phyloP scores from a whole-genome alignment of 2,329 filamentous ascomycete genomes.

The Aureobasidium pullulans region DNA sequence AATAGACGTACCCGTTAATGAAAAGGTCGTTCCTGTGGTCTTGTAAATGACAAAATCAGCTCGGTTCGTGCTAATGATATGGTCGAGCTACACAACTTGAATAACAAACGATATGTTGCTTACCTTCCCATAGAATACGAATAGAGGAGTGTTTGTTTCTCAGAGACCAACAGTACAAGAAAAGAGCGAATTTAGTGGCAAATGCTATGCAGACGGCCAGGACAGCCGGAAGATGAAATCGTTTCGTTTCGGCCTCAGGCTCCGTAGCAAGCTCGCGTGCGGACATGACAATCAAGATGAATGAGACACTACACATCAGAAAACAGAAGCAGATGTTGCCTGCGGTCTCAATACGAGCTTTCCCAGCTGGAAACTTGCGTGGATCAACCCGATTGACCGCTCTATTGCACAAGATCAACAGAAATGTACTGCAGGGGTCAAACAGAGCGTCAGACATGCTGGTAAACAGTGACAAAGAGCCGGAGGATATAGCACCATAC shows the following conservation, averaged over 20 bases:
- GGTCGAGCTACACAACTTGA: too few relatives aligned
- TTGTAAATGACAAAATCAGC: not conserved
- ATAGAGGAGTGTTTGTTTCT: constrained; percentile 89
- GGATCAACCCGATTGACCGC: constrained; percentile 83
- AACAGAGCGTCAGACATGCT: constrained; percentile 96
- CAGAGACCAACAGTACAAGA: constrained; percentile 86
- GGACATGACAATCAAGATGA: constrained; percentile 88
- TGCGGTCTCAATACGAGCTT: constrained; percentile 87
- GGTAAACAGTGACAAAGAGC: constrained; percentile 91
- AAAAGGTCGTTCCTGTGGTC: constrained; percentile 97
- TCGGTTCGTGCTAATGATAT: too few relatives aligned
- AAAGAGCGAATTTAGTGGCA: constrained; percentile 71
- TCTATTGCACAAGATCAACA: constrained; percentile 76
- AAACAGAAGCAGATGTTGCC: constrained; percentile 97
- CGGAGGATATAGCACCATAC: constrained; percentile 78
- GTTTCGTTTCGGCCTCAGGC: constrained; percentile 32
- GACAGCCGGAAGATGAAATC: constrained; percentile 74
- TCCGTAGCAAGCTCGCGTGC: constrained; percentile 58
- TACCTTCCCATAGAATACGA: constrained; percentile 74
- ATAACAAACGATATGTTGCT: not conserved
- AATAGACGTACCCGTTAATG: constrained; percentile 60
- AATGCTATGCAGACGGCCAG: constrained; percentile 82
- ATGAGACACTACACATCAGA: constrained; percentile 85
- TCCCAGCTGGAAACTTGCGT: constrained; percentile 80
- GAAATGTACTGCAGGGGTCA: constrained; percentile 83